These are phyloP conservation scores for Aspergillus sp. DNA, from an alignment of 2,329 filamentous ascomycete species.

Conservation along the genomic window DNA sequence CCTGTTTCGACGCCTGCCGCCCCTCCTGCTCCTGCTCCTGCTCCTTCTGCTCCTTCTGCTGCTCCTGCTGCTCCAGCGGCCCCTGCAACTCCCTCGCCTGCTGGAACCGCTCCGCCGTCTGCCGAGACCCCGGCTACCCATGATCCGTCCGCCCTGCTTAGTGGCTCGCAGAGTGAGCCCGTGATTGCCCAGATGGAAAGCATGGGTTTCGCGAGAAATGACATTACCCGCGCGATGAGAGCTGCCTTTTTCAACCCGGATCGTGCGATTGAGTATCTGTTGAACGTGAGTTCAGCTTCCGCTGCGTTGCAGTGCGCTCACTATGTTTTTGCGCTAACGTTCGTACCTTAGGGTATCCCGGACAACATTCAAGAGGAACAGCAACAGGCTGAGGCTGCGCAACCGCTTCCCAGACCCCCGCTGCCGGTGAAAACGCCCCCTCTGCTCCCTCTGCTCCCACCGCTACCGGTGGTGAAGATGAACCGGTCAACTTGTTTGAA, in stretches of 20 bases:
- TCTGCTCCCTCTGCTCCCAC: conserved; percentile 24
- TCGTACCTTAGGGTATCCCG: conserved; percentile 65
- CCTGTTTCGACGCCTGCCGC: conserved; percentile 39
- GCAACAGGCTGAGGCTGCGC: conserved; percentile 46
- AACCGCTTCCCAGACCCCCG: conserved; percentile 36
- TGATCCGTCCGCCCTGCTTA: conserved; percentile 72
- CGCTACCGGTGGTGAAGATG: conserved; percentile 38
- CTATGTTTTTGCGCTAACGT: conserved; percentile 2
- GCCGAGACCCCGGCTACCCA: conserved; percentile 44
- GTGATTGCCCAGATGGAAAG: conserved; percentile 90
- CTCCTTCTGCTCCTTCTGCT: conserved; percentile 23
- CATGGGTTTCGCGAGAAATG: conserved; percentile 85
- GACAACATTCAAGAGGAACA: conserved; percentile 71
- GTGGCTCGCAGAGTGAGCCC: conserved; percentile 72
- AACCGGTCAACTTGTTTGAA: conserved; percentile 82
- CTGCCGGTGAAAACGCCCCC: conserved; percentile 19
- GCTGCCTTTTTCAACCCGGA: conserved; percentile 96
- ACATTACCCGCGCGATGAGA: conserved; percentile 90
- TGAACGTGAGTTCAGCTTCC: conserved; percentile 58
- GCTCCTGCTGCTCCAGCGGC: conserved; percentile 42
- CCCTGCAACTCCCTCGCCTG: conserved; percentile 42
- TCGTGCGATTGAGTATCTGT: conserved; percentile 89
- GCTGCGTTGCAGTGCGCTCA: not conserved
- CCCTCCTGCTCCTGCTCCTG: conserved; percentile 37
- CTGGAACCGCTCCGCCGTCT: conserved; percentile 39